Evolutionary conservation across 306 rosid genomes (phyloP).

Genomic region (Corylus heterophylla): DNA sequence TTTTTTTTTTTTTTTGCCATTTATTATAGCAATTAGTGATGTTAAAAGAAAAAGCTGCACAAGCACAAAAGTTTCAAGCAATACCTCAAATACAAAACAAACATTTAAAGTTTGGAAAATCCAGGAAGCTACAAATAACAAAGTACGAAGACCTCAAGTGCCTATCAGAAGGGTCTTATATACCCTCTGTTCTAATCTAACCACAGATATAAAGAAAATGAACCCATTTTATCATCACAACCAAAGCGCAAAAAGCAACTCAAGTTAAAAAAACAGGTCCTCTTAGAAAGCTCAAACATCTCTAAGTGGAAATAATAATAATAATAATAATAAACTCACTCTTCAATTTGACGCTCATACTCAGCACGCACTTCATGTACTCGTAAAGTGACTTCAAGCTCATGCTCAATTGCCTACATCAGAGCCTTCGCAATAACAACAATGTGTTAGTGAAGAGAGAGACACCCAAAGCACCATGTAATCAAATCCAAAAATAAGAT

Average conservation of each 20-base stretch:
- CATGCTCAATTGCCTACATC: conserved; percentile 87
- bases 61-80: too few species aligned
- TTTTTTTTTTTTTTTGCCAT: too few species aligned
- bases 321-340: conserved; percentile 46
- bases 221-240: too few species aligned
- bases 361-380: conserved; percentile 92
- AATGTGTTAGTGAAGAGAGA: conserved; percentile 15
- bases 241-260: too few species aligned
- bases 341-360: conserved; percentile 90
- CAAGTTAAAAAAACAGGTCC: too few species aligned
- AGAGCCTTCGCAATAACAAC: conserved; percentile 58
- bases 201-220: too few species aligned
- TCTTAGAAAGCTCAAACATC: neutral
- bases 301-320: conserved; percentile 11
- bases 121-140: too few species aligned
- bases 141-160: too few species aligned
- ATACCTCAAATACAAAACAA: neutral
- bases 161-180: too few species aligned
- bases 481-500: neutral
- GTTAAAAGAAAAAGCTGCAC: too few species aligned
- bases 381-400: conserved; percentile 89
- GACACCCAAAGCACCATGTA: conserved; percentile 1
- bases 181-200: too few species aligned
- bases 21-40: too few species aligned
- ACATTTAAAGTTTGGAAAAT: neutral